Base-by-base conservation (phyloP, 2,329 filamentous ascomycete species). In the Simplicillium sp. region DNA sequence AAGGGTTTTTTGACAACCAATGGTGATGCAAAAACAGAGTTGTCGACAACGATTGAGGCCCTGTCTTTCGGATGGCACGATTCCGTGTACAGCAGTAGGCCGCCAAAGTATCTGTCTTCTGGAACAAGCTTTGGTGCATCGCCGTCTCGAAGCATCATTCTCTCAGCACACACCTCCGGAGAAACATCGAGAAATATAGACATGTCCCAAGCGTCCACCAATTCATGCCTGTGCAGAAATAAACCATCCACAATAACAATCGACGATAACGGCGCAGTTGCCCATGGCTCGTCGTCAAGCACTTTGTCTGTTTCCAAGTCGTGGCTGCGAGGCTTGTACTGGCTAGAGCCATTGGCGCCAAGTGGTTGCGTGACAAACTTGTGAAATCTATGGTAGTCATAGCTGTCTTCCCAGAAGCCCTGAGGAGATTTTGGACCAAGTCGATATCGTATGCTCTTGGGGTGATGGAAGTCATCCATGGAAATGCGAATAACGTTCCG, bases 241-340 rank as follows among this genome's bases (percentile, higher is more conserved):
- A 37, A 15, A 18, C 36, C 36, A 37, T 37, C 36, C 11, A 37
- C 36, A 37, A 37, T 29, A 11, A 37, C 36, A 25, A 37, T 37
- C 7, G 36, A 20, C 8, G 17, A 20, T 20, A 17, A 11, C 17
- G 36, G 36, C 36, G 36, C 36, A 12, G 16, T 7, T 28, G 13
- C 11, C n/a, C 17, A 37, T 11, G 36, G 15, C 20, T 37, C 36
- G 12, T 25, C 16, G 36, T 37, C 17, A 12, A 37, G 12, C 6
- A 25, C 36, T n/a, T 37, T 17, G 14, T 37, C 36, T 25, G 36
- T 37, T n/a, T 37, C 36, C 16, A 37, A 15, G 20, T 37, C 36
- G 20, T 37, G 36, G 18, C 36, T 20, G 3, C 36, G 36, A 12
- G 13, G 20, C 18, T 37, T 37, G 20, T 25, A 37, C 14, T 14